Conservation (phyloP, 2,329 filamentous ascomycete species). For the Aureobasidium sp. region DNA sequence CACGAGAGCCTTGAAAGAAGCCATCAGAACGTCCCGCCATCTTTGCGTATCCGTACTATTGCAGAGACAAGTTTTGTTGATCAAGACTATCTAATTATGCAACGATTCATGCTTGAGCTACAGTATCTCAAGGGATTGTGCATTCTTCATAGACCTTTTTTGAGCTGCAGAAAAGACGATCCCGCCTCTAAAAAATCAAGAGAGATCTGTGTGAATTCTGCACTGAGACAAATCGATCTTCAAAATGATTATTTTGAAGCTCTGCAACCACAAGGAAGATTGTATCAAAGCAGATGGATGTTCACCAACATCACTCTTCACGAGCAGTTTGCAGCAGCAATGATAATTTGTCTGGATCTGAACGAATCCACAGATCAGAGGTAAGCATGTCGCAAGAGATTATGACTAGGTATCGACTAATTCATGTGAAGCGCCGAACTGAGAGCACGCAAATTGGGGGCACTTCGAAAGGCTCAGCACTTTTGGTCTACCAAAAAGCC, state of each 20-base stretch:
- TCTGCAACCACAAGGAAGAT: slow-evolving; percentile 28
- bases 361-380: not conserved
- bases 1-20: slow-evolving; percentile 10
- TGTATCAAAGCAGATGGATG: slow-evolving; percentile 32
- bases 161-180: slow-evolving; percentile 28
- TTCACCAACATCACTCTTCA: slow-evolving; percentile 29
- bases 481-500: slow-evolving; percentile 1
- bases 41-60: slow-evolving; percentile 20
- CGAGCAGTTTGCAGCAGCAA: slow-evolving; percentile 35
- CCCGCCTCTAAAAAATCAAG: slow-evolving; percentile 33
- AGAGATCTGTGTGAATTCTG: slow-evolving; percentile 35
- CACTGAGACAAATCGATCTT: slow-evolving; percentile 34
- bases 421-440: not conserved
- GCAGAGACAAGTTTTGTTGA: slow-evolving; percentile 33
- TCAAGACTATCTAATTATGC: slow-evolving; percentile 36
- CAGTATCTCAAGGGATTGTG: slow-evolving; percentile 38
- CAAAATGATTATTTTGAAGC: slow-evolving; percentile 39
- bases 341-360: slow-evolving; percentile 33
- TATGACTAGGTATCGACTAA: not conserved
- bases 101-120: slow-evolving; percentile 38
- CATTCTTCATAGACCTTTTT: slow-evolving; percentile 41
- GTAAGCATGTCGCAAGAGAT: not conserved
- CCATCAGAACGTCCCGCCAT: slow-evolving; percentile 18
- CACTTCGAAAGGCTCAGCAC: not conserved
- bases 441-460: not conserved